Base-by-base conservation (phyloP, 2,329 filamentous ascomycete genomes). In the Colletotrichum sublineola region DNA sequence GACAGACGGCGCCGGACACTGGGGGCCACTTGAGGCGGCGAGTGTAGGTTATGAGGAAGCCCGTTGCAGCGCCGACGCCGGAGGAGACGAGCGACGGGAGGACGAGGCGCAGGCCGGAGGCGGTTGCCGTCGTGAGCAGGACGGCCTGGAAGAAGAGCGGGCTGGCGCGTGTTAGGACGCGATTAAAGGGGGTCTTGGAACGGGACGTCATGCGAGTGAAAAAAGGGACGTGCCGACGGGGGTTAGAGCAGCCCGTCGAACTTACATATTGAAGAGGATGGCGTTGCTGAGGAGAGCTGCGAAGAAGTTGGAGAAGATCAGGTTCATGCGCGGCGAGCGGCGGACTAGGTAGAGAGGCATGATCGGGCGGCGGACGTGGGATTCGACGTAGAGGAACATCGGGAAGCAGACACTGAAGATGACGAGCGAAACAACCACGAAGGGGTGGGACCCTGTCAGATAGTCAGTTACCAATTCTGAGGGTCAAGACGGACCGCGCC, bases 91-190 rank as follows among this genome's bases (percentile, higher is more conserved):
- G 75, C 0, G 90, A 89, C 5, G 91, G 90, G 8, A 91, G 84
- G 29, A 93, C 86, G 65, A 95, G 90, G 55, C 91, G 88, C 38
- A 94, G 87, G n/a, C 93, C 93, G 0, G 93, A 94, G 33, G 86
- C 84, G 0, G 93, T 94, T 20, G 93, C 91, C 7, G 86, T 88
- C 70, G 91, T 90, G 63, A 93, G 86, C 60, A 93, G 90, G 36
- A 94, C 92, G 48, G 91, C 92, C 79, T 94, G 92, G 82, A 94
- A 95, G 83, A 92, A 95, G 9, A 95, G 84, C 0, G 93, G 93
- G 7, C 90, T 90, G 75, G 33, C 24, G 46, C 14, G n/a, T 36
- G 12, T 36, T 9, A 50, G 44, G 5, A 33, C 33, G 7, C 12
- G 24, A 3, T 9, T 11, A 9, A 24, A 24, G 24, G 24, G 24